phyloP scores from a whole-genome alignment of 129 eudicot genomes.

The Helianthus annuus region DNA sequence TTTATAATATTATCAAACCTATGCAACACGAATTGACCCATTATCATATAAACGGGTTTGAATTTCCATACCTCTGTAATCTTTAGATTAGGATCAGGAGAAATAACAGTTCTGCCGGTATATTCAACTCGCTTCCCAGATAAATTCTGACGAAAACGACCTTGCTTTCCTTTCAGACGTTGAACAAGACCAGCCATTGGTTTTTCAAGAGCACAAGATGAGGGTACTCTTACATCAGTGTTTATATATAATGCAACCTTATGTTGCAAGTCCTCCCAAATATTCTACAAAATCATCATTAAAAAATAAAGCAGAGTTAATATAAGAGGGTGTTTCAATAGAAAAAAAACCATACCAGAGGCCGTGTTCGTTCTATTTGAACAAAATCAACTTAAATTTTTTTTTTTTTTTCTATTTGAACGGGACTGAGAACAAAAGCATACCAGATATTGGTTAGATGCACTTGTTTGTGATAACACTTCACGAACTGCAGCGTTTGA shows the following conservation, averaged over 20 bases:
- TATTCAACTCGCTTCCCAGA: slow-evolving; percentile 95
- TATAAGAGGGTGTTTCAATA: neutral
- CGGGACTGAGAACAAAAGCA: neutral
- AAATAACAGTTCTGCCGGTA: slow-evolving; percentile 94
- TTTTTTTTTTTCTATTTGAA: too few species aligned
- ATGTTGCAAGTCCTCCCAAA: slow-evolving; percentile 62
- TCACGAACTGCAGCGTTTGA: slow-evolving; percentile 63
- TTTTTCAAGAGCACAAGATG: slow-evolving; percentile 24
- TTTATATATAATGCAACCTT: slow-evolving; percentile 80
- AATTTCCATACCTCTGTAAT: slow-evolving; percentile 66
- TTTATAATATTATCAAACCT: neutral
- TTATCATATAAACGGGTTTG: neutral
- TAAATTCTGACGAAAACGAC: slow-evolving; percentile 81
- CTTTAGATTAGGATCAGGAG: slow-evolving; percentile 94
- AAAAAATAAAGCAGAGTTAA: slow-evolving; percentile 7
- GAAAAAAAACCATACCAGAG: too few species aligned
- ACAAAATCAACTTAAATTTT: too few species aligned
- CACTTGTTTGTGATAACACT: slow-evolving; percentile 47
- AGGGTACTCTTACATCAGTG: slow-evolving; percentile 73
- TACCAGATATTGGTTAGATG: slow-evolving; percentile 49
- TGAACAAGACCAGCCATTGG: slow-evolving; percentile 81
- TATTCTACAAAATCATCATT: slow-evolving; percentile 34
- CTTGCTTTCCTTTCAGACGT: slow-evolving; percentile 92
- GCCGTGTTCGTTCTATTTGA: too few species aligned
- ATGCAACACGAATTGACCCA: neutral